Base-by-base conservation (phyloP, 257 asterid genomes). In the Cynanchum wilfordii region DNA sequence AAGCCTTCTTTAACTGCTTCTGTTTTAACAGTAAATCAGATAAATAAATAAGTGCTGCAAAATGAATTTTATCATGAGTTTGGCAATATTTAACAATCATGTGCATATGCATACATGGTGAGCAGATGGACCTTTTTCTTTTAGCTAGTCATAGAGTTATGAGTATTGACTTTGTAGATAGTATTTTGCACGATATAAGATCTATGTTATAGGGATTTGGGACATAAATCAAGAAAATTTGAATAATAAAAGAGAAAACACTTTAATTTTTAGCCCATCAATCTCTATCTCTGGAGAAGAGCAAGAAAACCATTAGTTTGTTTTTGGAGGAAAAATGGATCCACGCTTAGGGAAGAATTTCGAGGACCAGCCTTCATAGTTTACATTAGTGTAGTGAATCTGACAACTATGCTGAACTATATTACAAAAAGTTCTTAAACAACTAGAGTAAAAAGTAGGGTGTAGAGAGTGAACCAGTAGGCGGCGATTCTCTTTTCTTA, bases 401-500 rank as follows among this genome's bases (percentile, higher is more conserved):
- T 38, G 10, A 66, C n/a, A 11, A 12, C 56, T n/a, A 44, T 44
- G 38, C 55, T 19, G n/a, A 66, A 66, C 30, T 24, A 9, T 9
- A 42, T 27, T 19, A 8, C 11, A 49, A 62, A 63, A 29, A 56
- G 22, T 10, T 59, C 4, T 17, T 59, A 36, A 60, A 12, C 56
- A 5, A 3, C n/a, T 54, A 0, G 20, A 6, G 58, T 7, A 12
- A 66, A 51, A 22, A 33, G 22, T 67, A 59, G 36, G 42, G 40
- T 45, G 42, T 51, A 55, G 78, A 66, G 49, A 73, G 57, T 22
- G 50, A 22, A 77, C 84, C 84, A 77, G 27, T 52, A 77, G 56
- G 19, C 38, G 44, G 19, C 17, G 10, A 52, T 81, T 81, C 65
- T 77, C 80, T 22, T 24, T 52, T 5, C 33, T 58, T 54, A 81